These are phyloP conservation scores for Spathaspora boniae DNA, from an alignment of 805 yeast species.

Conservation along the genomic window DNA sequence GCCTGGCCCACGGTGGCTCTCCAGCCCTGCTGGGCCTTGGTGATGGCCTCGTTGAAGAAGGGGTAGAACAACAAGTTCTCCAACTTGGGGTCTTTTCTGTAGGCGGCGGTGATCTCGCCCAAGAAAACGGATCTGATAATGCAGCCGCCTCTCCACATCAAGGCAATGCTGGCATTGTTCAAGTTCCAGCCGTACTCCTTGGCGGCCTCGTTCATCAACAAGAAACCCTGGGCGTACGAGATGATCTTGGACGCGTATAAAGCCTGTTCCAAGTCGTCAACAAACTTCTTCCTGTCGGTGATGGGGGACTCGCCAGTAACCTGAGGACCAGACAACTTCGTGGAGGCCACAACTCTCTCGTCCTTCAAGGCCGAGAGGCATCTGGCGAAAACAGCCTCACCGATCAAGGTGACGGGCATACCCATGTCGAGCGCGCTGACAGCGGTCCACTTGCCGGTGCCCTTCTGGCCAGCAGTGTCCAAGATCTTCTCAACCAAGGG, in stretches of 20 bases:
- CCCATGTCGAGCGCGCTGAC: slow-evolving; percentile 96
- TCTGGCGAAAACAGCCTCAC: slow-evolving; percentile 98
- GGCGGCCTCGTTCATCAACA: slow-evolving; percentile 98
- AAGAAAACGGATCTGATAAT: slow-evolving; percentile 98
- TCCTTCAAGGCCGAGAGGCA: slow-evolving; percentile 88
- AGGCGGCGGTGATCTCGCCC: slow-evolving; percentile 95
- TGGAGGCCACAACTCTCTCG: slow-evolving; percentile 87
- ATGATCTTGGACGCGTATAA: slow-evolving; percentile 97
- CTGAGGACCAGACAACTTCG: slow-evolving; percentile 73
- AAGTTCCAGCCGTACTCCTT: slow-evolving; percentile 94
- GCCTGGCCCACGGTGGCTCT: slow-evolving; percentile 81
- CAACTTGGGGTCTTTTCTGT: slow-evolving; percentile 86
- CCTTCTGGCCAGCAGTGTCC: slow-evolving; percentile 98
- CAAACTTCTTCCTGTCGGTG: slow-evolving; percentile 76
- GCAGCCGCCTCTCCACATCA: slow-evolving; percentile 99
- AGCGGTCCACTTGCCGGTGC: slow-evolving; percentile 99
- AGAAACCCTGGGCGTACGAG: slow-evolving; percentile 99
- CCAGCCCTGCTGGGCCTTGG: slow-evolving; percentile 95
- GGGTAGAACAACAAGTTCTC: slow-evolving; percentile 95
- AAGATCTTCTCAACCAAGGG: slow-evolving; percentile 95
- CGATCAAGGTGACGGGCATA: slow-evolving; percentile 96
- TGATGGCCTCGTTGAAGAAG: slow-evolving; percentile 88
- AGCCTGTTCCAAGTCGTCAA: slow-evolving; percentile 96
- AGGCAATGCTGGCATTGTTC: slow-evolving; percentile 97
- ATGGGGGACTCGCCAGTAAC: slow-evolving; percentile 54